phyloP scores from a whole-genome alignment of 2,329 filamentous ascomycete genomes.

The Diplodia seriata region DNA sequence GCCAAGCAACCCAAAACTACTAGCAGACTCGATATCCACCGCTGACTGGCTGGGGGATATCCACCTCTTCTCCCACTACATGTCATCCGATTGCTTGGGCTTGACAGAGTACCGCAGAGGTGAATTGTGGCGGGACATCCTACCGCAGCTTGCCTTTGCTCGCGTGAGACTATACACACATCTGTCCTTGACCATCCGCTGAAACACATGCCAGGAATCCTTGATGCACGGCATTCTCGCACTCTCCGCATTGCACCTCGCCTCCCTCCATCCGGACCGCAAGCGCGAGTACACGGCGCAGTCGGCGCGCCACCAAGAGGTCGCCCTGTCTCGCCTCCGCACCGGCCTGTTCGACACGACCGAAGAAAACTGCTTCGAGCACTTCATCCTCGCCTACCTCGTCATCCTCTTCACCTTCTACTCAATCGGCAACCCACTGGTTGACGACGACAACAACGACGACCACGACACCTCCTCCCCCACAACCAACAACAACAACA shows the following conservation, averaged over 20 bases:
- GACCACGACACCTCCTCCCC: neutral
- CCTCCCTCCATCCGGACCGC: slow-evolving; percentile 2
- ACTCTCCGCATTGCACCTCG: slow-evolving; percentile 4
- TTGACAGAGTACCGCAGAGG: neutral
- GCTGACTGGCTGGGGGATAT: slow-evolving; percentile 11
- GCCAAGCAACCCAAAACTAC: neutral
- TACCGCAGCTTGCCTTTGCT: slow-evolving; percentile 4
- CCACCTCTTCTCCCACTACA: neutral
- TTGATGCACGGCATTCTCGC: slow-evolving; percentile 18
- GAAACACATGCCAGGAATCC: neutral
- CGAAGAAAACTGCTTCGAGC: slow-evolving; percentile 12
- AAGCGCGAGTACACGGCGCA: slow-evolving; percentile 7
- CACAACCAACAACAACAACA: neutral
- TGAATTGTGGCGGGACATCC: neutral
- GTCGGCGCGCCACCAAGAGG: slow-evolving; percentile 14
- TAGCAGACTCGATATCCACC: neutral
- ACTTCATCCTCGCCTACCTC: slow-evolving; percentile 19
- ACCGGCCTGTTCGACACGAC: slow-evolving; percentile 10
- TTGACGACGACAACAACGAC: neutral
- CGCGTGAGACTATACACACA: neutral
- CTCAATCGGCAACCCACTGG: slow-evolving; percentile 6
- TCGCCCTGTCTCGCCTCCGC: slow-evolving; percentile 9
- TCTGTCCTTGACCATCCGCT: no score
- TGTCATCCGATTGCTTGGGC: neutral
- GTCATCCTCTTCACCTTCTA: slow-evolving; percentile 14